Conservation (phyloP, 2,329 filamentous ascomycete species). For the Dendryphion nanum region DNA sequence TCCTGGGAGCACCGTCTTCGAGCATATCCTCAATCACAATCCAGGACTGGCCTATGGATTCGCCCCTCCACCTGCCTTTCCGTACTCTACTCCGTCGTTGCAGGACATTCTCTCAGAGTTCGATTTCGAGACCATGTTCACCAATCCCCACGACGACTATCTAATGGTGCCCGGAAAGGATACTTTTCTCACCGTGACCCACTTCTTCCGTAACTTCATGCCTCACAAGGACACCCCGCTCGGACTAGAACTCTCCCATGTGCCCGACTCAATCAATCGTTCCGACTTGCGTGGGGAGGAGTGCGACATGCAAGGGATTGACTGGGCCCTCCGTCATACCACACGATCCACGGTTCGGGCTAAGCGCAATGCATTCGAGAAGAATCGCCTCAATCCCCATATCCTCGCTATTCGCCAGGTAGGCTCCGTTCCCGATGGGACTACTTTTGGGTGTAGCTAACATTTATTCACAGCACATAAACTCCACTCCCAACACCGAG, state of each 20-base stretch:
- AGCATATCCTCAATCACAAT: not conserved
- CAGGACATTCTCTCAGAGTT: not conserved
- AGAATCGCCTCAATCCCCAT: too few relatives aligned
- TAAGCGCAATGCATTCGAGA: slow-evolving; percentile 24
- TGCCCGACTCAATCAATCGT: slow-evolving; percentile 25
- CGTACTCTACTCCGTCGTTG: not conserved
- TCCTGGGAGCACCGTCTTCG: not conserved
- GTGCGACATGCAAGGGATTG: slow-evolving; percentile 40
- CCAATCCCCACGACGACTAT: slow-evolving; percentile 20
- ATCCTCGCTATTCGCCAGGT: slow-evolving; percentile 25
- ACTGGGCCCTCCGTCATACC: slow-evolving; percentile 34
- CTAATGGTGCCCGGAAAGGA: slow-evolving; percentile 27
- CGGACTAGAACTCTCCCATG: slow-evolving; percentile 22
- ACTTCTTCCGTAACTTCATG: slow-evolving; percentile 24
- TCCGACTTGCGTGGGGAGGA: slow-evolving; percentile 33
- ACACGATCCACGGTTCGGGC: slow-evolving; percentile 22
- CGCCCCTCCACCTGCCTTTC: not conserved
- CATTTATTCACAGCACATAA: not conserved
- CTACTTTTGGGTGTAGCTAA: not conserved
- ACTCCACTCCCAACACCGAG: slow-evolving; percentile 41
- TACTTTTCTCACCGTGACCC: slow-evolving; percentile 27
- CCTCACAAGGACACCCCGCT: slow-evolving; percentile 13
- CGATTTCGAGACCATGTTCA: not conserved
- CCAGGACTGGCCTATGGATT: not conserved
- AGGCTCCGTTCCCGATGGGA: slow-evolving; percentile 2